These are phyloP conservation scores for Dacryopinax primogenitus DNA, from an alignment of 768 basidiomycete genomes.

Conservation along the genomic window DNA sequence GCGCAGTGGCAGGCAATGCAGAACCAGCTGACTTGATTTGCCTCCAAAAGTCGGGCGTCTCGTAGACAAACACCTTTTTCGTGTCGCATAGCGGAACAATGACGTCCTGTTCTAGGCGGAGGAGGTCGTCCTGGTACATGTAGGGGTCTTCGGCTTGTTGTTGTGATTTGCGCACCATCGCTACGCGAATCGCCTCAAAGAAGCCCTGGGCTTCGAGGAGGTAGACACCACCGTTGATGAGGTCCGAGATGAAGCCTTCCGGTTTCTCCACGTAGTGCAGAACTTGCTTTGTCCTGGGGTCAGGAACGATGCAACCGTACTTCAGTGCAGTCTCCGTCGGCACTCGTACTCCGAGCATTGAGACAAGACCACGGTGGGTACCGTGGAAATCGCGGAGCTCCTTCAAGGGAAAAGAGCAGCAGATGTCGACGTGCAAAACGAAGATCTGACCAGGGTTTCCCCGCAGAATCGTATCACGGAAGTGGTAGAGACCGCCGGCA, in stretches of 20 bases:
- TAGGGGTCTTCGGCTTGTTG: slow-evolving; percentile 25
- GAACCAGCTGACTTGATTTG: slow-evolving; percentile 35
- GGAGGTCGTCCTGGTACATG: slow-evolving; percentile 29
- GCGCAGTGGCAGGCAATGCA: slow-evolving; percentile 33
- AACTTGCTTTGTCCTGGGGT: slow-evolving; percentile 25
- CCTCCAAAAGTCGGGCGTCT: slow-evolving; percentile 30
- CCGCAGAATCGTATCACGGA: slow-evolving; percentile 30
- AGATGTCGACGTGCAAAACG: slow-evolving; percentile 35
- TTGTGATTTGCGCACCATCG: slow-evolving; percentile 31
- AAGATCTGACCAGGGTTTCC: slow-evolving; percentile 30
- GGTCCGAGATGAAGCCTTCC: slow-evolving; percentile 31
- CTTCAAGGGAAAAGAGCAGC: slow-evolving; percentile 28
- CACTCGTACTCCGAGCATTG: slow-evolving; percentile 31
- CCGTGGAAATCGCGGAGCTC: slow-evolving; percentile 29
- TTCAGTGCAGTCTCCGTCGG: slow-evolving; percentile 29
- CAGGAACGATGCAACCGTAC: slow-evolving; percentile 33
- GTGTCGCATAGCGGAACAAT: slow-evolving; percentile 30
- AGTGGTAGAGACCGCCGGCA: slow-evolving; percentile 25
- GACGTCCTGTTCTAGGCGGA: slow-evolving; percentile 35
- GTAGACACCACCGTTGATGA: slow-evolving; percentile 32
- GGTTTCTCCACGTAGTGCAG: slow-evolving; percentile 35
- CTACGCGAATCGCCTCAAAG: slow-evolving; percentile 32
- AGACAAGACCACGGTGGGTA: slow-evolving; percentile 31
- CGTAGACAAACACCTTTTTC: slow-evolving; percentile 32
- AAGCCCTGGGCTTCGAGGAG: slow-evolving; percentile 29